Conservation (phyloP, 2,329 filamentous ascomycete genomes). For the Cladophialophora carrionii region DNA sequence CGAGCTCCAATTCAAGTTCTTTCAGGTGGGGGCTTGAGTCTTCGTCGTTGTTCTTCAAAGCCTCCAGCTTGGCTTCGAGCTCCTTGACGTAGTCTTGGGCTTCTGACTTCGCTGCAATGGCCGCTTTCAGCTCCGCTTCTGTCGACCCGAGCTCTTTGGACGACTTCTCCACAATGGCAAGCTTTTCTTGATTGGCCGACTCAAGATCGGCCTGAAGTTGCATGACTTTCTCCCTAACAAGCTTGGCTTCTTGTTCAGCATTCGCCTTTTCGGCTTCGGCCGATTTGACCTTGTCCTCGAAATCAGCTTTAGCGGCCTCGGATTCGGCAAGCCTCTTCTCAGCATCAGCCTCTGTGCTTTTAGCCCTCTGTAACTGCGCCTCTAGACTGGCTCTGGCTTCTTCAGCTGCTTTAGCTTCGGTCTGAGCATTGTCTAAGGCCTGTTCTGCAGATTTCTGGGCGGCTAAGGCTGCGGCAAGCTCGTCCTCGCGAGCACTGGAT, state of each 20-base stretch:
- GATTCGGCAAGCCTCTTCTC: conserved; percentile 16
- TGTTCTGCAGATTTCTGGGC: conserved; percentile 22
- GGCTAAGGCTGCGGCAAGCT: conserved; percentile 12
- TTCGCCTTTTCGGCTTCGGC: conserved; percentile 20
- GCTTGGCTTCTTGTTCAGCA: conserved; percentile 16
- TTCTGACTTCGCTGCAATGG: conserved; percentile 16
- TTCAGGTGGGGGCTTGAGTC: conserved; percentile 16
- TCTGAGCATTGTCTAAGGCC: conserved; percentile 10
- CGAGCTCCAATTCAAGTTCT: conserved; percentile 24
- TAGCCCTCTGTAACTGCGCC: conserved; percentile 8
- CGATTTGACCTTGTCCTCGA: conserved; percentile 19
- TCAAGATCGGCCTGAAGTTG: conserved; percentile 20
- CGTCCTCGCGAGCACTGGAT: conserved; percentile 16
- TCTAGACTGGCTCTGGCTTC: conserved; percentile 17
- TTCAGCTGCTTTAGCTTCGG: conserved; percentile 4
- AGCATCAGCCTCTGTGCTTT: conserved; percentile 11
- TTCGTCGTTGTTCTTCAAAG: conserved; percentile 16
- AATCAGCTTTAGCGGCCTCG: conserved; percentile 15
- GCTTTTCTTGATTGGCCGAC: conserved; percentile 1
- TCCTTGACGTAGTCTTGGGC: conserved; percentile 21
- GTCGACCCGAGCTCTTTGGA: conserved; percentile 21
- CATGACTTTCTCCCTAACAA: conserved; percentile 9
- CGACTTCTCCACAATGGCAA: conserved; percentile 13
- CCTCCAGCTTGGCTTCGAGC: conserved; percentile 20
- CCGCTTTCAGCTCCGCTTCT: conserved; percentile 21